Percentiles rank a stretch among this genome's conserved stretches.
Conservation (phyloP, 2,329 filamentous ascomycete species). For the Cercospora zeina region DNA sequence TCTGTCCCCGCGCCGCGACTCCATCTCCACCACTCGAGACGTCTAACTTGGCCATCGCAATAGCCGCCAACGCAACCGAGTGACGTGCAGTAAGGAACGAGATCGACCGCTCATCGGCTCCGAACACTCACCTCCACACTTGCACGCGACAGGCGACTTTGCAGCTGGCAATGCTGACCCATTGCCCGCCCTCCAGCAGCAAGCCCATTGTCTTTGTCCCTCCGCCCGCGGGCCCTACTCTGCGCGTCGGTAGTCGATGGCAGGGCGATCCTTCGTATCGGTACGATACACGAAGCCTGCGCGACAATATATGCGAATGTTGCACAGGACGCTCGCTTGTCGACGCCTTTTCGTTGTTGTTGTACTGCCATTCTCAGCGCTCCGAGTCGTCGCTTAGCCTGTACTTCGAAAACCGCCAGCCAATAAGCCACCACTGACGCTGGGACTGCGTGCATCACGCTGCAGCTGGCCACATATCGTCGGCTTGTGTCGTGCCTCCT, state of each 20-base stretch:
- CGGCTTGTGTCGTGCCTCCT: conserved; percentile 22
- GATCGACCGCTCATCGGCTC: conserved; percentile 10
- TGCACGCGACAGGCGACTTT: background rate
- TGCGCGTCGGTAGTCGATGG: background rate
- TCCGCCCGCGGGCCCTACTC: background rate
- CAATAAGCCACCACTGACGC: conserved; percentile 21
- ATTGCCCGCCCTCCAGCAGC: background rate
- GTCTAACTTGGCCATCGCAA: conserved; percentile 2
- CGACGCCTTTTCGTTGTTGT: conserved; percentile 14
- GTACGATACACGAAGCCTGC: conserved; percentile 19
- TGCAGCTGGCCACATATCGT: conserved; percentile 22
- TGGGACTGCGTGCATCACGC: conserved; percentile 25
- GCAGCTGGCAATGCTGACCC: conserved; percentile 13
- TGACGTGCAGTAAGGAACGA: conserved; percentile 20
- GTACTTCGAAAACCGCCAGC: conserved; percentile 26
- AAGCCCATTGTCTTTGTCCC: conserved; percentile 13
- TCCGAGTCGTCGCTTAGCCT: conserved; percentile 22
- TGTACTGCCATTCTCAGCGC: conserved; percentile 22
- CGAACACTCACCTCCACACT: background rate
- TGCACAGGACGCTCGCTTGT: conserved; percentile 18
- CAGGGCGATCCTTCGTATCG: conserved; percentile 17
- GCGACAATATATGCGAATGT: conserved; percentile 18
- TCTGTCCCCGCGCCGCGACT: background rate
- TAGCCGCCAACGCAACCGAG: conserved; percentile 10
- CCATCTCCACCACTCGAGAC: conserved; percentile 7